Conservation (phyloP, 176 grass and related monocot genomes). For the Carex myosuroides region DNA sequence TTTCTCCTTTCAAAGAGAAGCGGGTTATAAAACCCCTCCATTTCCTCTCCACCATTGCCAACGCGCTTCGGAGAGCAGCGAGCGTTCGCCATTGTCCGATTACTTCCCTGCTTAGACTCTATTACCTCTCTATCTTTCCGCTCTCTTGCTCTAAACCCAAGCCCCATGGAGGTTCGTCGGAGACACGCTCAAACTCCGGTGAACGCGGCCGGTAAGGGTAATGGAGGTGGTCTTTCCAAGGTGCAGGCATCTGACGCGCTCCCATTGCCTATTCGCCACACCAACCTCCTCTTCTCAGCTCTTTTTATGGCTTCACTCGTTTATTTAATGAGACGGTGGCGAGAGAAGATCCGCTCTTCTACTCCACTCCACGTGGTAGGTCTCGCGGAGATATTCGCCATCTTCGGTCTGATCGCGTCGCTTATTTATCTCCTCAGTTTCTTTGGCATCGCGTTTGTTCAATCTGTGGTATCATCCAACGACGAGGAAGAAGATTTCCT, state of each 20-base stretch:
- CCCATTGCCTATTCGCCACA: conserved; percentile 75
- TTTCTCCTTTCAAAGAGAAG: background rate
- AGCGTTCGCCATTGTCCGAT: background rate
- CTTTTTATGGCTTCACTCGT: conserved; percentile 63
- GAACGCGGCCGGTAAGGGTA: background rate
- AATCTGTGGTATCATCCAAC: conserved; percentile 72
- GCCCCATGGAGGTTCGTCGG: conserved; percentile 18
- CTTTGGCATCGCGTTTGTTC: conserved; percentile 96
- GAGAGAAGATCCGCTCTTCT: conserved; percentile 82
- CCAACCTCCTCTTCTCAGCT: conserved; percentile 83
- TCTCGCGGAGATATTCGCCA: conserved; percentile 69
- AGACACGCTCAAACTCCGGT: background rate
- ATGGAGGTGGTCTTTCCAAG: background rate
- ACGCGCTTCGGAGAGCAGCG: conserved; percentile 2
- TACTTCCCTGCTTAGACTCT: background rate
- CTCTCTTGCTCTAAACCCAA: background rate
- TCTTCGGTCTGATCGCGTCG: conserved; percentile 75
- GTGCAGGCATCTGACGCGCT: conserved; percentile 75
- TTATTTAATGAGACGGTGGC: conserved; percentile 82
- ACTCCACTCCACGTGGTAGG: conserved; percentile 72
- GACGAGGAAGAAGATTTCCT: conserved; percentile 88
- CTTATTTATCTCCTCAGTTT: conserved; percentile 99
- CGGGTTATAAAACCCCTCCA: conserved; percentile 14
- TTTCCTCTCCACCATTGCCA: background rate
- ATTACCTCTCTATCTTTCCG: background rate